Evolutionary conservation across 192 early-diverging fungal species (phyloP), one percentile per base, ranked within the genome.

Genomic region (Backusella sp.): DNA sequence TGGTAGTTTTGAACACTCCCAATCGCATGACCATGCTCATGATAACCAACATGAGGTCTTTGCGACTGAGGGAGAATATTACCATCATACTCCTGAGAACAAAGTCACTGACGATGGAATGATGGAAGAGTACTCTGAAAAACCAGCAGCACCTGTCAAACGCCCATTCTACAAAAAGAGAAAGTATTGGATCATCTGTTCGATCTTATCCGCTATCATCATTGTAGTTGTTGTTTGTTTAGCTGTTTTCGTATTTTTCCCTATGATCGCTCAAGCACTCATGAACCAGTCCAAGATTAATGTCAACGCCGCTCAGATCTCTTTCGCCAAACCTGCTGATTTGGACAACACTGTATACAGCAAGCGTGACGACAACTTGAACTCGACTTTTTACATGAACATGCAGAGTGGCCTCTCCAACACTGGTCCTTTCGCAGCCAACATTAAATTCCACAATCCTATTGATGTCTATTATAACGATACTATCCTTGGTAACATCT

Each of bases 101-200:
- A 36, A 71, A 6, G 5, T 14, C 15, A 26, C 23, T 41, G 56
- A 62, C 21, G 41, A 71, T 49, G 70, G 14, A 32, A 14, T 49
- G 70, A 73, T 78, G 71, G 71, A 82, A 76, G 86, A 87, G 73
- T 83, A 87, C 53, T 77, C 79, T 70, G 84, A 84, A 71, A 80
- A 82, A 53, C 74, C 78, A 17, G 59, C 75, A 4, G 78, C 83
- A 30, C 85, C 85, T 30, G 65, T 41, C 19, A 83, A 79, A 68
- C 73, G 39, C 28, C 81, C 69, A 15, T 88, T 86, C 70, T 86
- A 87, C 62, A 84, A 83, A 65, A 77, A 83, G 28, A 85, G 79
- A 73, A 86, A 86, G 56, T 87, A 82, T 71, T 88, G 88, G 84
- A 84, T 84, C 70, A 82, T 88, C 65, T 90, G 88, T 76, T 75